Conservation (phyloP, 2,329 filamentous ascomycete species). For the Xylariaceae sp. region DNA sequence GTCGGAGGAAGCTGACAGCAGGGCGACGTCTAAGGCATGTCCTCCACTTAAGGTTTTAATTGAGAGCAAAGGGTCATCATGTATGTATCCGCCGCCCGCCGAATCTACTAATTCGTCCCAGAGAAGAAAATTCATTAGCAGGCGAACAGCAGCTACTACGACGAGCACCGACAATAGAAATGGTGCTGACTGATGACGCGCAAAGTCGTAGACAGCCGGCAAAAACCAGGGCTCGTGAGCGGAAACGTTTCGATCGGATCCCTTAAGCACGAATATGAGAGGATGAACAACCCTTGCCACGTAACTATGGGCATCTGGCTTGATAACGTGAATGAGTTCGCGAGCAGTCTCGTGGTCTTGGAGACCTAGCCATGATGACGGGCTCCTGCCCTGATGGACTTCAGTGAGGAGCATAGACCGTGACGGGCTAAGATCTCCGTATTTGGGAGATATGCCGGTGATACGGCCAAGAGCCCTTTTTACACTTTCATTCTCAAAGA, state of each 20-base stretch:
- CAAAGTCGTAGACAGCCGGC: slow-evolving; percentile 68
- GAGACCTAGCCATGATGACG: slow-evolving; percentile 73
- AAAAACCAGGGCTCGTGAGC: slow-evolving; percentile 52
- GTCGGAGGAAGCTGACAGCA: slow-evolving; percentile 62
- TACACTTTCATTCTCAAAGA: slow-evolving; percentile 64
- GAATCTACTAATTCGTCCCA: slow-evolving; percentile 61
- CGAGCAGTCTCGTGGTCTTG: slow-evolving; percentile 79
- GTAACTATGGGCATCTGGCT: slow-evolving; percentile 71
- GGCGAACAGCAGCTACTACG: slow-evolving; percentile 63
- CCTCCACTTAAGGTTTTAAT: slow-evolving; percentile 64
- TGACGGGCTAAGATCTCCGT: slow-evolving; percentile 30
- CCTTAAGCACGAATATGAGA: slow-evolving; percentile 70
- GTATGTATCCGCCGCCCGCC: slow-evolving; percentile 48
- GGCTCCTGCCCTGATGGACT: slow-evolving; percentile 75
- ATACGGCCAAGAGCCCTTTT: slow-evolving; percentile 41
- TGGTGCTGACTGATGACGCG: slow-evolving; percentile 58
- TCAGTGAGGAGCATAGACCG: slow-evolving; percentile 53
- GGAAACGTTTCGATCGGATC: slow-evolving; percentile 65
- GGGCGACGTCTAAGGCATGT: slow-evolving; percentile 70
- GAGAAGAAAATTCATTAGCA: slow-evolving; percentile 75
- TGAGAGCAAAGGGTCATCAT: slow-evolving; percentile 56
- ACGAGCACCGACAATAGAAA: slow-evolving; percentile 67
- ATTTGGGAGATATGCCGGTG: slow-evolving; percentile 34
- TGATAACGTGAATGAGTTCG: slow-evolving; percentile 76
- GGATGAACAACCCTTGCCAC: slow-evolving; percentile 76